Percentiles rank a stretch among this genome's conserved stretches.
Conservation (phyloP, 345 rosid genomes). For the Pugionium dolabratum region DNA sequence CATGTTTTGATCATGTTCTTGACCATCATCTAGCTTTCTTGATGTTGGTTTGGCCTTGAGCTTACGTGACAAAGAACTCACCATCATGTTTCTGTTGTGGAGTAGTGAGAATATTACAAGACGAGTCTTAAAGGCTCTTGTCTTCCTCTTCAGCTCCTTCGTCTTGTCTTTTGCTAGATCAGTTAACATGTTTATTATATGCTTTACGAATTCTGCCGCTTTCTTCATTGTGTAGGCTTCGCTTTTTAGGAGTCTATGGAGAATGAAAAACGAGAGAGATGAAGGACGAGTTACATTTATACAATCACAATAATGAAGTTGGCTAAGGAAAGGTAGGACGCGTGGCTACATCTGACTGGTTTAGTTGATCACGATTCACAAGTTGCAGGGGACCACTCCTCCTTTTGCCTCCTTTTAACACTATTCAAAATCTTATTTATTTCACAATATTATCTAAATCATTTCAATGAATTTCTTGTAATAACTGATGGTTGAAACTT, state of each 20-base stretch:
- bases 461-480: background rate
- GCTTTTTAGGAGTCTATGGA: constrained; percentile 26
- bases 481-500: background rate
- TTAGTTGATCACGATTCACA: constrained; percentile 22
- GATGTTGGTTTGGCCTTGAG: constrained; percentile 44
- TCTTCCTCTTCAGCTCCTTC: constrained; percentile 58
- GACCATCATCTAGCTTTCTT: constrained; percentile 18
- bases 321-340: constrained; percentile 31
- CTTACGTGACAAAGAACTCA: constrained; percentile 56
- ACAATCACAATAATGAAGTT: constrained; percentile 26
- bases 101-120: constrained; percentile 63
- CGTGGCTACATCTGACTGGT: constrained; percentile 27
- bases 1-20: constrained; percentile 29
- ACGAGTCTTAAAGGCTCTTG: constrained; percentile 60
- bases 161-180: constrained; percentile 47
- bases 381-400: constrained; percentile 23
- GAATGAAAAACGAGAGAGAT: constrained; percentile 33
- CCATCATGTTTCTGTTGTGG: constrained; percentile 52
- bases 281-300: constrained; percentile 18
- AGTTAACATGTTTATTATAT: constrained; percentile 41
- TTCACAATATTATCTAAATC: background rate
- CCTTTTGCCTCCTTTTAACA: constrained; percentile 7
- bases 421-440: background rate
- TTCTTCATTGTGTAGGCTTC: constrained; percentile 44
- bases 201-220: constrained; percentile 50